phyloP scores from a whole-genome alignment of 2,329 filamentous ascomycete species.

The Penicillium sp. region DNA sequence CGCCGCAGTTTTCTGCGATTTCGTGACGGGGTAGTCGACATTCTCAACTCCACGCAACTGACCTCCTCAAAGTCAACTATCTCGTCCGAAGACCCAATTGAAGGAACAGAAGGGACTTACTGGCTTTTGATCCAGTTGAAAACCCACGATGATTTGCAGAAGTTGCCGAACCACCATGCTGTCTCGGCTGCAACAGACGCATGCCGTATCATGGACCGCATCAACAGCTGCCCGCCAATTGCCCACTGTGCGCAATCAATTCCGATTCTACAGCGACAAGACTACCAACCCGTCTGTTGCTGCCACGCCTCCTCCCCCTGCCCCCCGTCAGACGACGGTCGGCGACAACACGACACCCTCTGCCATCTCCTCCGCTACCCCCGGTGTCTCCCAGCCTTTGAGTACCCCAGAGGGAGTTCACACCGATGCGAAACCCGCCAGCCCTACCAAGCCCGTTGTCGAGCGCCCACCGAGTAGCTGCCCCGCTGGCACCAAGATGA shows the following conservation, averaged over 20 bases:
- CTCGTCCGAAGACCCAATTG: neutral
- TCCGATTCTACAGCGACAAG: conserved; percentile 41
- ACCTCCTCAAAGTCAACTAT: neutral
- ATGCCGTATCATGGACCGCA: conserved; percentile 32
- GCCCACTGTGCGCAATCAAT: conserved; percentile 36
- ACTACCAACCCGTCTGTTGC: conserved; percentile 33
- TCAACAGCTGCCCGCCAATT: conserved; percentile 36
- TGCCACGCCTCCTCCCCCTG: conserved; percentile 36
- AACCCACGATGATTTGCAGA: conserved; percentile 45
- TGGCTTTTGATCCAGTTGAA: neutral
- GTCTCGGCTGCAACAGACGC: conserved; percentile 42
- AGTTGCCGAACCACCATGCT: conserved; percentile 47
- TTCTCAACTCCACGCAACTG: conserved; percentile 11
- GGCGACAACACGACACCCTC: conserved; percentile 41
- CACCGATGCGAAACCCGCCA: conserved; percentile 30
- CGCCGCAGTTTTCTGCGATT: conserved; percentile 41
- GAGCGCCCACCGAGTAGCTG: conserved; percentile 44
- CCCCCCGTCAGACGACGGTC: conserved; percentile 38
- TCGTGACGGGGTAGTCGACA: conserved; percentile 16
- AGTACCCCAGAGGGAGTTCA: conserved; percentile 44
- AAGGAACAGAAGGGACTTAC: too few species aligned
- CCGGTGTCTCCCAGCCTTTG: conserved; percentile 46
- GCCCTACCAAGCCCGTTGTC: conserved; percentile 32
- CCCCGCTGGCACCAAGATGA: conserved; percentile 44
- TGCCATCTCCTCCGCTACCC: conserved; percentile 45